These are phyloP conservation scores for Meripilus lineatus DNA, from an alignment of 1,284 basidiomycete genomes.

Conservation along the genomic window DNA sequence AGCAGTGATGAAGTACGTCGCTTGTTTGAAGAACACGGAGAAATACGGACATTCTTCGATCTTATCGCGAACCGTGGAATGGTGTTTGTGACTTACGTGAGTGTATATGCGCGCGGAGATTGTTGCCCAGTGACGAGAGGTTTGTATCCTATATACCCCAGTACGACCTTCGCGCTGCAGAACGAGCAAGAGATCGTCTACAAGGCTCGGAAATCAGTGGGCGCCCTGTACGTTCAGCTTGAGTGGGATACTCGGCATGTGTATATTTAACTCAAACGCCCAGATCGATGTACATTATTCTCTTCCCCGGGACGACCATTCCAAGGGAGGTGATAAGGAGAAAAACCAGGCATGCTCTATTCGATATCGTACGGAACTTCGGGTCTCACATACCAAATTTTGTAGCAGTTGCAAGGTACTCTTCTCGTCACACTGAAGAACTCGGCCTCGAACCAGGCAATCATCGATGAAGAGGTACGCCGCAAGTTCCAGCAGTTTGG, in stretches of 20 bases:
- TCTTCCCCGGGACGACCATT: conserved; percentile 84
- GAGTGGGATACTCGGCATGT: too few relatives aligned
- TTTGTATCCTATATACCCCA: conserved; percentile 28
- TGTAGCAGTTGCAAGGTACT: conserved; percentile 72
- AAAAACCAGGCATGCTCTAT: conserved; percentile 80
- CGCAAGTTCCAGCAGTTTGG: conserved; percentile 84
- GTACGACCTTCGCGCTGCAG: conserved; percentile 90
- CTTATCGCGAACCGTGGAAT: conserved; percentile 91
- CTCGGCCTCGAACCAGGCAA: conserved; percentile 57
- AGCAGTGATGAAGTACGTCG: conserved; percentile 78
- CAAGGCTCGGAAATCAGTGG: conserved; percentile 84
- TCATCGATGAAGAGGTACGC: conserved; percentile 82
- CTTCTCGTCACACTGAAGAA: conserved; percentile 75
- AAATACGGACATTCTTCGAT: conserved; percentile 97
- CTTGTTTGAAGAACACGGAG: conserved; percentile 88
- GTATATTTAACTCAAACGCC: conserved; percentile 2
- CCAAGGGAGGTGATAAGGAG: conserved; percentile 72
- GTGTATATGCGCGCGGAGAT: conserved; percentile 29
- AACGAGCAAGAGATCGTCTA: conserved; percentile 82
- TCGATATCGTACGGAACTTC: conserved; percentile 11
- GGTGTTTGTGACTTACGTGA: conserved; percentile 96
- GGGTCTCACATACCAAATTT: too few relatives aligned
- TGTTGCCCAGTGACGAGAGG: background rate
- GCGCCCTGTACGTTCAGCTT: conserved; percentile 72
- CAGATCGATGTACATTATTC: conserved; percentile 99